Conservation (phyloP, 2,329 filamentous ascomycete species). For the Colletotrichum tabaci region DNA sequence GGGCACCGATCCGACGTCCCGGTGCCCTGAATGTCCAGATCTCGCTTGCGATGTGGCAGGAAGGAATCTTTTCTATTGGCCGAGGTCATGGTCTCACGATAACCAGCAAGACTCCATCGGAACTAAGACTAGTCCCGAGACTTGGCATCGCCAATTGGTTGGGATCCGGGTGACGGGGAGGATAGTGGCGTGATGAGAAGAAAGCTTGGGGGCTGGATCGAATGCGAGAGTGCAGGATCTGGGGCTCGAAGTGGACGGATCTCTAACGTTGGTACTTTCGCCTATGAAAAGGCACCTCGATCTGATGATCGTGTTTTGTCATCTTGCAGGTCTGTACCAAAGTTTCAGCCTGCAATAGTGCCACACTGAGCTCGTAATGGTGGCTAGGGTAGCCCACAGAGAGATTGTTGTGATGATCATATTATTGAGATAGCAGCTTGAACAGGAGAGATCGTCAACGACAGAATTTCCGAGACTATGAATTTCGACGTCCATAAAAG, state of each 20-base stretch:
- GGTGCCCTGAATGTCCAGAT: slow-evolving; percentile 25
- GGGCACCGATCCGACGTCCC: slow-evolving; percentile 13
- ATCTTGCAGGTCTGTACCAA: not conserved
- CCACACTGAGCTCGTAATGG: not conserved
- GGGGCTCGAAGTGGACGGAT: not conserved
- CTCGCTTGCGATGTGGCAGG: slow-evolving; percentile 2
- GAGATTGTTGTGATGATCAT: too few species aligned
- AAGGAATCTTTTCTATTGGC: not conserved
- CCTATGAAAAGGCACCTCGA: slow-evolving; percentile 5
- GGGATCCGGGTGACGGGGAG: not conserved
- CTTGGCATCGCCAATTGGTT: slow-evolving; percentile 5
- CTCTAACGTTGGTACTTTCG: not conserved
- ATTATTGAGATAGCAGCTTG: too few species aligned
- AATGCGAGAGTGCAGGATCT: slow-evolving; percentile 40
- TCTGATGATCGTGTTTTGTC: not conserved
- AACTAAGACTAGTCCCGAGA: not conserved
- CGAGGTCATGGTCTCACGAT: slow-evolving; percentile 7
- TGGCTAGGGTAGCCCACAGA: fast-evolving
- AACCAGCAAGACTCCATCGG: slow-evolving; percentile 2
- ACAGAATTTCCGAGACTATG: too few species aligned
- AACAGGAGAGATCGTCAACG: too few species aligned
- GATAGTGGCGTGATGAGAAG: not conserved
- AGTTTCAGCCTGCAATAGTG: too few species aligned
- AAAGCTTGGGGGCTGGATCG: slow-evolving; percentile 31
- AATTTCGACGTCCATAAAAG: too few species aligned